A percentile compares a stretch with the other conserved stretches of the same genome.
Conservation (phyloP, 352 stramenopile genomes). For the Pythium inflatum region DNA sequence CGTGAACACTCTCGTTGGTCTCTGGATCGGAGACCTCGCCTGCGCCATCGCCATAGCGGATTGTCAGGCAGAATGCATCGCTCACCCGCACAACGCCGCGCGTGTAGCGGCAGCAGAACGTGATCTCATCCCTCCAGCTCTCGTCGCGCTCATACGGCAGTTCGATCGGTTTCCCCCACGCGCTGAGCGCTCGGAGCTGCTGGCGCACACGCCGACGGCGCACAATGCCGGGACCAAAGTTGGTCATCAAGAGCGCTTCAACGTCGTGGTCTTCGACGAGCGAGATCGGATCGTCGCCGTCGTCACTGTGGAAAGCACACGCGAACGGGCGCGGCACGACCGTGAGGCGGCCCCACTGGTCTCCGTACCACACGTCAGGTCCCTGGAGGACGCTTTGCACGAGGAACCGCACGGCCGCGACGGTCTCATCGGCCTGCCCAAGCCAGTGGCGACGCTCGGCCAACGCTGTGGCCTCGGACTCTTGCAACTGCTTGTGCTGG, state of each 20-base stretch:
- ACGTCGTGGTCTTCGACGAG: constrained; percentile 44
- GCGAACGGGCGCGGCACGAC: constrained; percentile 50
- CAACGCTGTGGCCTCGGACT: neutral
- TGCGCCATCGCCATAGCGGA: constrained; percentile 10
- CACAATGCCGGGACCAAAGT: constrained; percentile 40
- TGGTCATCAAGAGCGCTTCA: constrained; percentile 31
- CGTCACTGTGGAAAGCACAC: constrained; percentile 47
- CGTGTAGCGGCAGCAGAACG: constrained; percentile 11
- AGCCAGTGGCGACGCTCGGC: constrained; percentile 38
- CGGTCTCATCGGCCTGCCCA: constrained; percentile 37
- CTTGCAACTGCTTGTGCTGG: constrained; percentile 26
- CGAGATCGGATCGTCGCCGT: constrained; percentile 16
- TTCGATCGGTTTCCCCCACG: constrained; percentile 1
- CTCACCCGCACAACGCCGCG: neutral
- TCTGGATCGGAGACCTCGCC: neutral
- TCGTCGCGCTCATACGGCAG: constrained; percentile 16
- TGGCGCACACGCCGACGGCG: constrained; percentile 37
- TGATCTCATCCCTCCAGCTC: no score
- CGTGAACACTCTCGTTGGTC: neutral
- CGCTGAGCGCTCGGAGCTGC: constrained; percentile 40
- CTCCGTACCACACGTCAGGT: constrained; percentile 45
- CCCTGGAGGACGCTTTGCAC: constrained; percentile 41
- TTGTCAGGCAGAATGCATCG: neutral
- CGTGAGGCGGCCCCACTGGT: constrained; percentile 45
- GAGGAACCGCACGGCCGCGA: constrained; percentile 36